Conservation (phyloP, 2,329 filamentous ascomycete genomes). For the Aureobasidium uvarum region DNA sequence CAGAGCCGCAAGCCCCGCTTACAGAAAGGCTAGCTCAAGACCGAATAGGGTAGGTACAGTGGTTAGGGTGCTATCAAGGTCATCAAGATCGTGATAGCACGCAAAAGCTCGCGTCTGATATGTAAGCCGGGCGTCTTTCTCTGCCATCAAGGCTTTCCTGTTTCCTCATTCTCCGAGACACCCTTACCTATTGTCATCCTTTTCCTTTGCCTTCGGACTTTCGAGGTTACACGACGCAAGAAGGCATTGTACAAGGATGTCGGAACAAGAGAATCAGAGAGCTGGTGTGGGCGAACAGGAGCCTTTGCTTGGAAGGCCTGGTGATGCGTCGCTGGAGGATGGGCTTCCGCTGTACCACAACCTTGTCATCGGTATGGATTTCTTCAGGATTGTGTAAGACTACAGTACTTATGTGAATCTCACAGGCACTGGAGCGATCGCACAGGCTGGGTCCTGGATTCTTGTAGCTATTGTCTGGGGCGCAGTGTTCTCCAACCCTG, state of each 20-base stretch:
- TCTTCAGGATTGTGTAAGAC: background rate
- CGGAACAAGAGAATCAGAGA: conserved; percentile 46
- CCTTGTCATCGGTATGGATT: conserved; percentile 63
- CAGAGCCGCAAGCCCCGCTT: conserved; percentile 19
- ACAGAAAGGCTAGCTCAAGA: conserved; percentile 7
- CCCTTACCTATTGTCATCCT: background rate
- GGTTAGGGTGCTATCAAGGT: conserved; percentile 9
- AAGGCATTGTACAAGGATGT: conserved; percentile 44
- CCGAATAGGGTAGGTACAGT: conserved; percentile 15
- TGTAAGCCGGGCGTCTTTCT: conserved; percentile 7
- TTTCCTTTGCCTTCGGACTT: background rate
- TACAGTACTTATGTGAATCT: conserved; percentile 29
- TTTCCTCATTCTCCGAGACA: background rate
- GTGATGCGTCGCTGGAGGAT: conserved; percentile 69
- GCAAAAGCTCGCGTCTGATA: conserved; percentile 1
- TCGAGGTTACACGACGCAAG: conserved; percentile 4
- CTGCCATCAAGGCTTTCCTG: background rate
- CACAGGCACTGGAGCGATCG: conserved; percentile 74
- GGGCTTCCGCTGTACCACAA: conserved; percentile 66
- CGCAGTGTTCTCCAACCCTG: conserved; percentile 64
- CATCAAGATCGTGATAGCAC: conserved; percentile 16
- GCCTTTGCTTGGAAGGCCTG: conserved; percentile 67
- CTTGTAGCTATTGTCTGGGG: conserved; percentile 76
- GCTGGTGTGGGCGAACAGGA: conserved; percentile 58
- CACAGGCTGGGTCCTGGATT: conserved; percentile 74